Percentiles rank a stretch among this genome's conserved stretches.
These are phyloP conservation scores for Starmera pachycereana DNA, from an alignment of 805 yeast species.

Conservation along the genomic window DNA sequence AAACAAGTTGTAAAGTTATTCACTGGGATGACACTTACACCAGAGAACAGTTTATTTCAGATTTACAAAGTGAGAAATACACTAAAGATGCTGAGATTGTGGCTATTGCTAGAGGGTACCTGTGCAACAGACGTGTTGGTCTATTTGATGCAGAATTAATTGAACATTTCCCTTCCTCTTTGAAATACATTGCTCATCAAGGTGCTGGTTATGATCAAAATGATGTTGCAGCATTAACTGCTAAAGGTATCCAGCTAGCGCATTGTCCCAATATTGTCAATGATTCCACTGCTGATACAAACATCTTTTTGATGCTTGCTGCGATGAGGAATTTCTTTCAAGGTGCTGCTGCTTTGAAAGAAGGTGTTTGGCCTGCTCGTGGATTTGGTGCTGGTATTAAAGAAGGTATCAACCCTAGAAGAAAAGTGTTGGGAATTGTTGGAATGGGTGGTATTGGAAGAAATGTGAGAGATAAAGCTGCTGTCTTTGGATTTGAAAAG, in stretches of 20 bases:
- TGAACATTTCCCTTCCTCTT: constrained; percentile 28
- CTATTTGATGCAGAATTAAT: constrained; percentile 35
- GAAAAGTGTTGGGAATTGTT: constrained; percentile 40
- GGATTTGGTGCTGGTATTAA: constrained; percentile 30
- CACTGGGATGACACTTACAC: constrained; percentile 25
- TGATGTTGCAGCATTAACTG: constrained; percentile 30
- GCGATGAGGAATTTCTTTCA: constrained; percentile 39
- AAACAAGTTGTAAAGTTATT: constrained; percentile 31
- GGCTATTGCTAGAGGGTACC: constrained; percentile 48
- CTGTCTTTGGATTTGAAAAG: constrained; percentile 41
- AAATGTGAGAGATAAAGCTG: constrained; percentile 35
- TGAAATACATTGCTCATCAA: constrained; percentile 38
- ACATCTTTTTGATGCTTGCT: constrained; percentile 38
- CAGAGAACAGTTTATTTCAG: constrained; percentile 26
- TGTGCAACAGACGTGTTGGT: constrained; percentile 37
- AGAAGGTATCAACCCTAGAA: constrained; percentile 31
- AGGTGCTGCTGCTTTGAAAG: constrained; percentile 20
- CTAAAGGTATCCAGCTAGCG: constrained; percentile 31
- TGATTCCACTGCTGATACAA: constrained; percentile 54
- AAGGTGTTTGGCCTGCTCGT: constrained; percentile 17
- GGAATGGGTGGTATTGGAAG: constrained; percentile 53
- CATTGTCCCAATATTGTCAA: constrained; percentile 32
- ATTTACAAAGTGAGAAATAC: constrained; percentile 18
- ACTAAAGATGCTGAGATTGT: constrained; percentile 23
- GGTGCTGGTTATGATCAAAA: constrained; percentile 45